A percentile compares a stretch with the other conserved stretches of the same genome.
Evolutionary conservation across 345 rosid genomes (phyloP).

Genomic region (Pugionium dolabratum): DNA sequence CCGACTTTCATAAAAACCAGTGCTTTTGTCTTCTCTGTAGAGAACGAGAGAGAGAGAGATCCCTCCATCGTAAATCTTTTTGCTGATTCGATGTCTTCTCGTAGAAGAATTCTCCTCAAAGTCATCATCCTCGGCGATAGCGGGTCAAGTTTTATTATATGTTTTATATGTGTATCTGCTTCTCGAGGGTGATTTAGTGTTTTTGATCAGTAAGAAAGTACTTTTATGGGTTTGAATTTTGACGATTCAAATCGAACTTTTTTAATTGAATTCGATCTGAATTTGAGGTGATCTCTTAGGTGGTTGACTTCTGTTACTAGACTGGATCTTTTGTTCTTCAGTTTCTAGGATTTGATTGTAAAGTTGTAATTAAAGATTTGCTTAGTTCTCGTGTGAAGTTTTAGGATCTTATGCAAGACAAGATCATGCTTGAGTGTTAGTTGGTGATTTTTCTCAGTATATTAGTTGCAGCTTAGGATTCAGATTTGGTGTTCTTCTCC

Average conservation of each 20-base stretch:
- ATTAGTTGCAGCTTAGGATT: constrained; percentile 2
- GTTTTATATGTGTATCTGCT: constrained; percentile 15
- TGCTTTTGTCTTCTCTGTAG: no score
- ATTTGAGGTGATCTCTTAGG: constrained; percentile 2
- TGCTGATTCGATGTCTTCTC: constrained; percentile 62
- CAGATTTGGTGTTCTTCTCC: neutral
- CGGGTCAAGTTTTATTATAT: constrained; percentile 53
- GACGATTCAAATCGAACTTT: neutral
- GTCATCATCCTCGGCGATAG: constrained; percentile 99
- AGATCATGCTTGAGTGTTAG: neutral
- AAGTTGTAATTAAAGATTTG: neutral
- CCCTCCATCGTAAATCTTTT: constrained; percentile 10
- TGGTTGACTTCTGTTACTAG: neutral
- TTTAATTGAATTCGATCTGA: constrained; percentile 21
- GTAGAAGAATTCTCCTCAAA: constrained; percentile 86
- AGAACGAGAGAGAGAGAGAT: constrained; percentile 24
- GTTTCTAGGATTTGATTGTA: neutral
- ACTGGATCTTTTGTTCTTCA: constrained; percentile 6
- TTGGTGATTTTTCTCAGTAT: constrained; percentile 2
- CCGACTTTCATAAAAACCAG: neutral
- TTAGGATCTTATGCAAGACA: no score
- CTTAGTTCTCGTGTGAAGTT: neutral
- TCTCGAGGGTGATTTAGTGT: constrained; percentile 8
- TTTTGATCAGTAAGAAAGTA: neutral
- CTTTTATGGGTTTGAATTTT: neutral